Evolutionary conservation across 2,329 filamentous ascomycete species (phyloP).

Genomic region (Aureobasidium sp.): DNA sequence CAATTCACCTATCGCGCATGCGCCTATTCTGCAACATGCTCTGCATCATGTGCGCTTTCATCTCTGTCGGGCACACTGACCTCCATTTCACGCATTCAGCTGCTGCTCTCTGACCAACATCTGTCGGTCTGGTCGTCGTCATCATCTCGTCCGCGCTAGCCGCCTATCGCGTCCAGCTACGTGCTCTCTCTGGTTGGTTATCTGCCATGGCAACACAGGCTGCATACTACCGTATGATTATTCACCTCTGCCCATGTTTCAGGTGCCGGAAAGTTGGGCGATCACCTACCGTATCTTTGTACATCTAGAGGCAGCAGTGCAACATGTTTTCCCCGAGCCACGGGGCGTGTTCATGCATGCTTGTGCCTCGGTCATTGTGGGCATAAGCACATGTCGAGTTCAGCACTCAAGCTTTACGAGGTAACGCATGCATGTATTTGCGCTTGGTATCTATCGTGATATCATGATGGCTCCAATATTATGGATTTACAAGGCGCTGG

Average conservation of each 20-base stretch:
- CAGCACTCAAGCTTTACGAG: not conserved
- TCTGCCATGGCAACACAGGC: not conserved
- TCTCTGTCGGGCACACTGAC: not conserved
- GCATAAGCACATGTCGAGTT: not conserved
- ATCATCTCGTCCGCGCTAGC: not conserved
- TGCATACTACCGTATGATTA: not conserved
- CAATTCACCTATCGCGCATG: not conserved
- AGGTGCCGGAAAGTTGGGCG: not conserved
- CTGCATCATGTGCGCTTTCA: conserved; percentile 9
- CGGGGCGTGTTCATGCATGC: not conserved
- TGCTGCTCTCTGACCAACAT: not conserved
- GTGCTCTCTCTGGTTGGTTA: not conserved
- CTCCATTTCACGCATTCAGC: not conserved
- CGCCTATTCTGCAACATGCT: not conserved
- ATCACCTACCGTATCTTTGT: not conserved
- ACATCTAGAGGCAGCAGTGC: conserved; percentile 3
- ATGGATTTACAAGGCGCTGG: not conserved
- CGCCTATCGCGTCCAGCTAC: not conserved
- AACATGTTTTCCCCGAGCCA: not conserved
- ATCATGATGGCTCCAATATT: conserved; percentile 1
- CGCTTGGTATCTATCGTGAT: conserved; percentile 8
- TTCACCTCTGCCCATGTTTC: not conserved
- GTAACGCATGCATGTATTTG: conserved; percentile 2
- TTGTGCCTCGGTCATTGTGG: not conserved
- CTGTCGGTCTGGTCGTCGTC: not conserved